Evolutionary conservation across 345 rosid genomes (phyloP).

Genomic region (Arabidopsis thaliana): TAIR10.1 NC_003074.8:21463001-21463500

Average conservation of each 20-base stretch:
- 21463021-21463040: conserved; percentile 22
- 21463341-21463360: conserved; percentile 1
- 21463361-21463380: conserved; percentile 15
- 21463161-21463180: background rate
- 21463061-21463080: background rate
- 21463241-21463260: conserved; percentile 7
- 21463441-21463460: background rate
- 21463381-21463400: conserved; percentile 5
- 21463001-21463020: background rate
- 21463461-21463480: background rate
- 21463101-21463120: background rate
- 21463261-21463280: conserved; percentile 4
- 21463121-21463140: background rate
- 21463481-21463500: conserved; percentile 7
- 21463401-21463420: conserved; percentile 27
- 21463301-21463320: background rate
- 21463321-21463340: background rate
- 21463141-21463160: conserved; percentile 14
- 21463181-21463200: background rate
- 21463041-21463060: background rate
- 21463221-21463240: conserved; percentile 35
- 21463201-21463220: background rate
- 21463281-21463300: background rate
- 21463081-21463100: conserved; percentile 15
- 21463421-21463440: background rate